These are phyloP conservation scores for Malassezia brasiliensis DNA, from an alignment of 1,284 basidiomycete species.

Conservation along the genomic window DNA sequence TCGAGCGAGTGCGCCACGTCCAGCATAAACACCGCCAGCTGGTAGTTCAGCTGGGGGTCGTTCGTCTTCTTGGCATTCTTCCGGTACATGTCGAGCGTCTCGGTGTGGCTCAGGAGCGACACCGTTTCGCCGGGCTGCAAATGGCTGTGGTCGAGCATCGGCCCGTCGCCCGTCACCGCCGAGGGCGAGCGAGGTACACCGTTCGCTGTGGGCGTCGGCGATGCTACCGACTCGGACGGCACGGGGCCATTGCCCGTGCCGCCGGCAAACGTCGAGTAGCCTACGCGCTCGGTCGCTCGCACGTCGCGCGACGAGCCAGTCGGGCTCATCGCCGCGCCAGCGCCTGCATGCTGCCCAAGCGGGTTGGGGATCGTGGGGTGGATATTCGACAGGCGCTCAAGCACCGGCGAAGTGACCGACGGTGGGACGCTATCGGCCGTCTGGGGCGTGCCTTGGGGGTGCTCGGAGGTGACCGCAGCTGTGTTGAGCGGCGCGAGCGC, in stretches of 20 bases:
- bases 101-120: conserved; percentile 81
- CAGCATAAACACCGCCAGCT: conserved; percentile 97
- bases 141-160: conserved; percentile 79
- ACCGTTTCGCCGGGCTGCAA: conserved; percentile 85
- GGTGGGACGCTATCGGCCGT: background rate
- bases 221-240: conserved; percentile 4
- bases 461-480: background rate
- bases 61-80: conserved; percentile 97
- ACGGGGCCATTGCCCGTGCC: conserved; percentile 32
- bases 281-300: background rate
- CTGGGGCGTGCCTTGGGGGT: background rate
- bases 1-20: conserved; percentile 58
- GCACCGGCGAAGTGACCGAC: background rate
- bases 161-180: conserved; percentile 8
- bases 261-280: conserved; percentile 30
- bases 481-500: conserved; percentile 3
- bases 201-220: background rate
- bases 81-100: conserved; percentile 90
- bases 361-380: conserved; percentile 8
- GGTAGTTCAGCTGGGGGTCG: conserved; percentile 93
- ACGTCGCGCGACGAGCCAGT: no score
- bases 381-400: conserved; percentile 5
- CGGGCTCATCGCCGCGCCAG: no score
- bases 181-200: background rate
- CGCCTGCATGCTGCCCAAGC: no score